These are phyloP conservation scores for Annulohypoxylon nitens DNA, from an alignment of 495 filamentous ascomycete species.

Conservation along the genomic window DNA sequence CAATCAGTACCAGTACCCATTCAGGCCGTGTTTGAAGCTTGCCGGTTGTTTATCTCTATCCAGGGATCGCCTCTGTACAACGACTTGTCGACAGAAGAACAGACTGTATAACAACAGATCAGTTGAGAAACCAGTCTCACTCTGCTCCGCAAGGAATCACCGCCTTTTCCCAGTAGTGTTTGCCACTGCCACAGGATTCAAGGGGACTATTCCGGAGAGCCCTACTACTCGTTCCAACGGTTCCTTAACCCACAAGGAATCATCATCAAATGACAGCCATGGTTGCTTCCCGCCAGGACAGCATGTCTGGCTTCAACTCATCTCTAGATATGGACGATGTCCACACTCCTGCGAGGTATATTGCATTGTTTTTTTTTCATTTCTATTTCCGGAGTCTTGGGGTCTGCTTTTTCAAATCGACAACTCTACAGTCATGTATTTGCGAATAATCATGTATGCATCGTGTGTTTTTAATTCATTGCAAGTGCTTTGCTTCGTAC, in stretches of 20 bases:
- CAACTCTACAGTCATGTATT: slow-evolving; percentile 35
- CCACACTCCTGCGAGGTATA: slow-evolving; percentile 68
- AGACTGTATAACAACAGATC: slow-evolving; percentile 37
- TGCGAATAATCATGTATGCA: slow-evolving; percentile 41
- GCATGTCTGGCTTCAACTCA: slow-evolving; percentile 63
- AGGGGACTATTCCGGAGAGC: slow-evolving; percentile 45
- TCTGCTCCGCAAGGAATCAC: slow-evolving; percentile 43
- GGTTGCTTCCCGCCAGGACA: slow-evolving; percentile 60
- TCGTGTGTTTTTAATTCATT: slow-evolving; percentile 26
- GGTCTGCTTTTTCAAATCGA: slow-evolving; percentile 30
- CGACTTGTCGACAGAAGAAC: slow-evolving; percentile 38
- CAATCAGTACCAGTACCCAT: slow-evolving; percentile 33
- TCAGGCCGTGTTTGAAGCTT: slow-evolving; percentile 42
- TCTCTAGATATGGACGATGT: slow-evolving; percentile 64
- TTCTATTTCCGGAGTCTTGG: slow-evolving; percentile 50
- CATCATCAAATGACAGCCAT: slow-evolving; percentile 57
- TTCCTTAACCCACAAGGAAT: slow-evolving; percentile 44
- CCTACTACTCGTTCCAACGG: slow-evolving; percentile 35
- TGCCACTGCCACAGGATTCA: slow-evolving; percentile 52
- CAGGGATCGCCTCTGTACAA: slow-evolving; percentile 41
- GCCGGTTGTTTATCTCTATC: slow-evolving; percentile 43
- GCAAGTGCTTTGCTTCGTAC: slow-evolving; percentile 48
- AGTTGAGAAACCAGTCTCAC: slow-evolving; percentile 54
- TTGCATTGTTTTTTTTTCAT: slow-evolving; percentile 51
- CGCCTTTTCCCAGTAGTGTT: slow-evolving; percentile 42